phyloP scores from a whole-genome alignment of 1,284 basidiomycete genomes.

The Ganoderma lingzhi region DNA sequence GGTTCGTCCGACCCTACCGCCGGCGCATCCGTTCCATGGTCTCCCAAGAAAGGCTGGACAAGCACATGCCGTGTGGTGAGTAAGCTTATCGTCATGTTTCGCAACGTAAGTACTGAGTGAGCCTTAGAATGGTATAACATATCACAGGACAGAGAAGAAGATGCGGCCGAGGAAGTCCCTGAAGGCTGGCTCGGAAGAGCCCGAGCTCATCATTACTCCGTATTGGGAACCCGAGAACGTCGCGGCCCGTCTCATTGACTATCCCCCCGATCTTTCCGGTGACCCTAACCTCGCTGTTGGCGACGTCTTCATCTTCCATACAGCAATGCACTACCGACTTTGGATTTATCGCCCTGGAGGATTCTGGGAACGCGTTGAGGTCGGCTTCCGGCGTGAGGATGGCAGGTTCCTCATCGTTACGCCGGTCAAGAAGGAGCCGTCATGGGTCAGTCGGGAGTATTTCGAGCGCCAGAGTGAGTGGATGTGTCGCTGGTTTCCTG shows the following conservation, averaged over 20 bases:
- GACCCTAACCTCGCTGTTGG: neutral
- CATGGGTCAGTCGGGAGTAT: neutral
- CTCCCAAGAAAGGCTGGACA: neutral
- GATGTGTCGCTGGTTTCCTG: neutral
- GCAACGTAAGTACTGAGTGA: neutral
- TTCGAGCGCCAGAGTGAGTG: neutral
- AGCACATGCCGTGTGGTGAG: neutral
- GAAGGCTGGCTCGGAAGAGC: neutral
- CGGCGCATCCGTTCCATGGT: neutral
- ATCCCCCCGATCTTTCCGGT: neutral
- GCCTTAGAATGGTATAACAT: neutral
- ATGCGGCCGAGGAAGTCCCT: neutral
- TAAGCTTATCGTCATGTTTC: neutral
- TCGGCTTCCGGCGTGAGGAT: neutral
- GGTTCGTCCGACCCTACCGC: neutral
- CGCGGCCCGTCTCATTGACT: neutral
- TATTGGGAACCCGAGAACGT: neutral
- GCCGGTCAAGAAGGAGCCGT: neutral
- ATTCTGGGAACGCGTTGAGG: neutral
- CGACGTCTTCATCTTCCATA: neutral
- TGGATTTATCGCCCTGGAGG: neutral
- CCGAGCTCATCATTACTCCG: neutral
- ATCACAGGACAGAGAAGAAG: neutral
- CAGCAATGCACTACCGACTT: neutral
- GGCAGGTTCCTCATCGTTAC: neutral